phyloP scores from a whole-genome alignment of 352 stramenopile species.

The Phytophthora melonis region DNA sequence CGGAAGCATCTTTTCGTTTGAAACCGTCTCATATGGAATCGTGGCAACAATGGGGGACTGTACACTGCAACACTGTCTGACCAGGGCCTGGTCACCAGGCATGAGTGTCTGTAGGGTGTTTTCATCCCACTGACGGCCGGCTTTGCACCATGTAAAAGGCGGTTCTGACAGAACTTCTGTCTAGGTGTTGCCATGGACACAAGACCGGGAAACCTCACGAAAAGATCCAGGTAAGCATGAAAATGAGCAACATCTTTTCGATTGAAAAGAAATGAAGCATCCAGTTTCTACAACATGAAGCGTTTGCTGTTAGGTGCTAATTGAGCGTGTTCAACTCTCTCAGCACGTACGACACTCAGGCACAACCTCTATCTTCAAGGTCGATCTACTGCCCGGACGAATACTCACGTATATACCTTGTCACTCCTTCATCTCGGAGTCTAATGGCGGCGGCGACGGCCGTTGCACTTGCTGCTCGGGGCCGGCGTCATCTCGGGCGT shows the following conservation, averaged over 20 bases:
- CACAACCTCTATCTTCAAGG: constrained; percentile 6
- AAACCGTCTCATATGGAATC: not conserved
- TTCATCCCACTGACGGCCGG: too few species aligned
- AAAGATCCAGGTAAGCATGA: not conserved
- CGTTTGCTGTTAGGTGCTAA: not conserved
- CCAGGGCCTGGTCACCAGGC: too few species aligned
- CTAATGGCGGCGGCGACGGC: constrained; percentile 23
- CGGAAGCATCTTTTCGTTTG: too few species aligned
- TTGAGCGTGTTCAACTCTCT: not conserved
- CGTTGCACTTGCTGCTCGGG: constrained; percentile 37
- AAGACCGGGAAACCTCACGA: not conserved
- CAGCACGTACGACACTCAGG: constrained; percentile 23
- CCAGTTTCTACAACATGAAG: not conserved
- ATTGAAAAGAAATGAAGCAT: not conserved
- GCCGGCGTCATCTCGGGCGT: constrained; percentile 28
- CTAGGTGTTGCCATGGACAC: too few species aligned
- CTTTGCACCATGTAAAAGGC: too few species aligned
- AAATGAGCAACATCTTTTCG: not conserved
- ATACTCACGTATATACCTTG: constrained; percentile 25
- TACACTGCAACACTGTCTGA: not conserved
- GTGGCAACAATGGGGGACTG: not conserved
- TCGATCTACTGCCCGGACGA: constrained; percentile 9
- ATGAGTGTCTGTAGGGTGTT: too few species aligned
- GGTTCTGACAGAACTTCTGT: too few species aligned
- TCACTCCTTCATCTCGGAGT: constrained; percentile 28